Percentiles rank a stretch among this genome's conserved stretches.
These are phyloP conservation scores for Carex cristatella DNA, from an alignment of 176 grass and related monocot species.

Conservation along the genomic window DNA sequence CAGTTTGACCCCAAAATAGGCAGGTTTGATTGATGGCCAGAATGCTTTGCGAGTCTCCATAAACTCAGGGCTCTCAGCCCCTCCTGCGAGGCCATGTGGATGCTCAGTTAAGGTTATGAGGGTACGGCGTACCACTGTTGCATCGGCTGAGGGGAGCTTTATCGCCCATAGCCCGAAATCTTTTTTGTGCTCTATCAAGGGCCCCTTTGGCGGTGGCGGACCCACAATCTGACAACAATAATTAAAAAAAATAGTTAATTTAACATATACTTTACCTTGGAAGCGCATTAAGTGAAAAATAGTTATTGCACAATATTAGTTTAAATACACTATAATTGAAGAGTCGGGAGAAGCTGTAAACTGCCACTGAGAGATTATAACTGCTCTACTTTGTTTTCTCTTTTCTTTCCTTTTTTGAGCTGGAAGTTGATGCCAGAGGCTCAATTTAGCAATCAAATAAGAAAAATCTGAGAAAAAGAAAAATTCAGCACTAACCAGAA, in stretches of 20 bases:
- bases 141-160: conserved; percentile 74
- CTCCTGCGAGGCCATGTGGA: conserved; percentile 54
- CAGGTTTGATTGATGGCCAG: conserved; percentile 70
- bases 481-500: not conserved
- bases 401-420: not conserved
- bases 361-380: not conserved
- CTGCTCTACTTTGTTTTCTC: not conserved
- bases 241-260: conserved; percentile 9
- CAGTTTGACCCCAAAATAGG: conserved; percentile 72
- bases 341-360: not conserved
- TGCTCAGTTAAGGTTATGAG: conserved; percentile 44
- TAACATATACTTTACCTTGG: not conserved
- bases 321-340: not conserved
- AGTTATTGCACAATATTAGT: not conserved
- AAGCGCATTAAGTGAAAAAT: not conserved
- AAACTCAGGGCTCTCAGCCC: conserved; percentile 49
- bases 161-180: conserved; percentile 62
- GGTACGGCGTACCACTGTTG: conserved; percentile 71
- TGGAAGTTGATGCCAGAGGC: not conserved
- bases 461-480: not conserved
- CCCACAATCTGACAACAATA: conserved; percentile 66
- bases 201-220: conserved; percentile 61
- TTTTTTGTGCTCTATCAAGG: conserved; percentile 51
- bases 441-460: not conserved
- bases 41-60: conserved; percentile 39